Conservation (phyloP, 495 filamentous ascomycete species). For the Neurospora discreta region DNA sequence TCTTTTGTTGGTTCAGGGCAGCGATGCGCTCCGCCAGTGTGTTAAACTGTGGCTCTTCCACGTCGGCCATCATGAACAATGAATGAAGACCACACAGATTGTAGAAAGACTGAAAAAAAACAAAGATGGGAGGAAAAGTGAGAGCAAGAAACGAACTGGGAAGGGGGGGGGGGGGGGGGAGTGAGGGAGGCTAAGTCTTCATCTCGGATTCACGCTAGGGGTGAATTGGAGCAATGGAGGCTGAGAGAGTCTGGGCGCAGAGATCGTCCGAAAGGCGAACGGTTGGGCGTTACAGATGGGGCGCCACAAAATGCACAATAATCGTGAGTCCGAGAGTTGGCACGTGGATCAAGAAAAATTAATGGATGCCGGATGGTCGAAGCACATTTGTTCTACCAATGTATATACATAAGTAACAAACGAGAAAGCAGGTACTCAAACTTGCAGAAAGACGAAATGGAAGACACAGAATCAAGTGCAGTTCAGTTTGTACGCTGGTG, state of each 20-base stretch:
- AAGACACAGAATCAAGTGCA: no score
- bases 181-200: not conserved
- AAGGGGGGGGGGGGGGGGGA: no score
- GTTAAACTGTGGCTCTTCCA: slow-evolving; percentile 42
- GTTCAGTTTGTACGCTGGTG: no score
- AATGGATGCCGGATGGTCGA: not conserved
- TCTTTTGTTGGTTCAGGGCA: slow-evolving; percentile 42
- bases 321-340: not conserved
- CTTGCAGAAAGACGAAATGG: not conserved
- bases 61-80: slow-evolving; percentile 35
- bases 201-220: not conserved
- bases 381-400: not conserved
- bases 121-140: not conserved
- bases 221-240: not conserved
- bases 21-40: slow-evolving; percentile 45
- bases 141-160: not conserved
- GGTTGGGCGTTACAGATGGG: not conserved
- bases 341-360: not conserved
- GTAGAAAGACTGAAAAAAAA: not conserved
- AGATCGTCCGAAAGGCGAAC: no score
- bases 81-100: not conserved
- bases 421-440: not conserved
- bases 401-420: not conserved
- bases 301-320: not conserved
- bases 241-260: not conserved